phyloP scores from a whole-genome alignment of 192 early-diverging fungal genomes.

The Entomortierella lignicola region DNA sequence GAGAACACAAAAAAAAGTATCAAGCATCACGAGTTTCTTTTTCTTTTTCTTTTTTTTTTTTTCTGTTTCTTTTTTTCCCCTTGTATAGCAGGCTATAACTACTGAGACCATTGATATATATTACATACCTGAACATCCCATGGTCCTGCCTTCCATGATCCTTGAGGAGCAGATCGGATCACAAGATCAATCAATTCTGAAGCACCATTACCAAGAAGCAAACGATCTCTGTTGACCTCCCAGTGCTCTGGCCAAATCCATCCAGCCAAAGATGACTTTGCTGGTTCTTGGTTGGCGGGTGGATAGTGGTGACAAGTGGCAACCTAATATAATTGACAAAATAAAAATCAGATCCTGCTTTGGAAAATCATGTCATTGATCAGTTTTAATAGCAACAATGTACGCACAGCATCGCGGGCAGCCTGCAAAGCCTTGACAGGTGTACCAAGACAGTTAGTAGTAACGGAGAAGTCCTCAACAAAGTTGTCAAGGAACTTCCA shows the following conservation, averaged over 20 bases:
- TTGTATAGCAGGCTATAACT: no score
- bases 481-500: conserved; percentile 86
- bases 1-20: not conserved
- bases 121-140: conserved; percentile 76
- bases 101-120: no score
- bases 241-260: conserved; percentile 81
- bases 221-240: conserved; percentile 66
- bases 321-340: conserved; percentile 46
- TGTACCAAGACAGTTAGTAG: conserved; percentile 89
- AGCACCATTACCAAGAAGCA: conserved; percentile 90
- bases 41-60: not conserved
- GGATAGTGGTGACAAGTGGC: conserved; percentile 88
- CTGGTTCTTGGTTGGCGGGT: conserved; percentile 92
- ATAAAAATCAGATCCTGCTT: not conserved
- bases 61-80: not conserved
- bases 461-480: conserved; percentile 93
- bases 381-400: not conserved
- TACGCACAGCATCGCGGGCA: conserved; percentile 75
- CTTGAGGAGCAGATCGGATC: conserved; percentile 77
- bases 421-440: conserved; percentile 79
- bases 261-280: conserved; percentile 80
- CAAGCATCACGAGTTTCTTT: not conserved
- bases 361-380: no score
- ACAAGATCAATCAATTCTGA: conserved; percentile 92
- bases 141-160: conserved; percentile 88